A percentile compares a stretch with the other conserved stretches of the same genome.
Conservation (phyloP, 2,329 filamentous ascomycete species). For the Pyrenochaeta sp. region DNA sequence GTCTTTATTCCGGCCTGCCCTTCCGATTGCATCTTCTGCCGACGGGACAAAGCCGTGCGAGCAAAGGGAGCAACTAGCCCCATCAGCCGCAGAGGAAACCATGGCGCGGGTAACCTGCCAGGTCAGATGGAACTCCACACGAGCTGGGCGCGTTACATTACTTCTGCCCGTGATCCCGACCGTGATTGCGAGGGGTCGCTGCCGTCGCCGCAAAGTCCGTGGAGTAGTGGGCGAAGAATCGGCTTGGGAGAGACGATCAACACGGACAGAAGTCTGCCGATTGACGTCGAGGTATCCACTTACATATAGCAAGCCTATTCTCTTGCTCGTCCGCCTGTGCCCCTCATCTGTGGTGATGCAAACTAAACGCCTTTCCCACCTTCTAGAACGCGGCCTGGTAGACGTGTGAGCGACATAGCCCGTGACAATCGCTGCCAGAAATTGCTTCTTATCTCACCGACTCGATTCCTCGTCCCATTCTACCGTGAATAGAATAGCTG, state of each 20-base stretch:
- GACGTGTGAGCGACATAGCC: constrained; percentile 25
- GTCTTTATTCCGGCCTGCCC: constrained; percentile 21
- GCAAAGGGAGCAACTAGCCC: constrained; percentile 18
- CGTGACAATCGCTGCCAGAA: constrained; percentile 40
- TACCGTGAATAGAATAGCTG: constrained; percentile 34
- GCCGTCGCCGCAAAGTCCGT: constrained; percentile 19
- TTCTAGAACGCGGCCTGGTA: constrained; percentile 26
- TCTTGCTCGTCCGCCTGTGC: constrained; percentile 17
- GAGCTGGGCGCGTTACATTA: constrained; percentile 19
- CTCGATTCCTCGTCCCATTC: constrained; percentile 13
- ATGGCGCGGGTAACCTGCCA: constrained; percentile 22
- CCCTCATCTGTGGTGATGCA: constrained; percentile 29
- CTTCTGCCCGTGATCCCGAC: constrained; percentile 17
- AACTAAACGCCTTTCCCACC: constrained; percentile 14
- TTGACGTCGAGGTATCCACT: constrained; percentile 45
- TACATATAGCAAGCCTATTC: constrained; percentile 27
- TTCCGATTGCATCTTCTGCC: constrained; percentile 11
- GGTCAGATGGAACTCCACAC: constrained; percentile 24
- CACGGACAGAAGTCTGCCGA: constrained; percentile 30
- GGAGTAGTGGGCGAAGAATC: constrained; percentile 15
- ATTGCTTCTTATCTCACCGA: constrained; percentile 26
- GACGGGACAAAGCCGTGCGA: constrained; percentile 29
- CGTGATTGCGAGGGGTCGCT: constrained; percentile 9
- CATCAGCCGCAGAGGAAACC: constrained; percentile 31
- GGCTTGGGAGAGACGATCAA: constrained; percentile 27